These are phyloP conservation scores for Penicillium fimorum DNA, from an alignment of 495 filamentous ascomycete genomes.

Conservation along the genomic window DNA sequence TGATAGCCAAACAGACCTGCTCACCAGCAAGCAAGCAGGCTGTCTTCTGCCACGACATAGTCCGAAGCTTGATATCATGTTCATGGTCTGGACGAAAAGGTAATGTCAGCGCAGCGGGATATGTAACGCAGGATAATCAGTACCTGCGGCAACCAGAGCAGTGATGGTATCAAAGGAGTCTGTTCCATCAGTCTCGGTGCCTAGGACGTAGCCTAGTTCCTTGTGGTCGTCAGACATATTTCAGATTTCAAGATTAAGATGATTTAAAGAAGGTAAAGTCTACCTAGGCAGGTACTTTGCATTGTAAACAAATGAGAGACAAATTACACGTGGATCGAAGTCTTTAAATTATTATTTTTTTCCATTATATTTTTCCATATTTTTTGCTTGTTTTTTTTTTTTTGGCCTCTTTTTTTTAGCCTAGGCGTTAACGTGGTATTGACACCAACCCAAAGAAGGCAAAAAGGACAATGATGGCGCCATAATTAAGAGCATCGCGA, in stretches of 20 bases:
- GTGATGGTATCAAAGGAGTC: slow-evolving; percentile 24
- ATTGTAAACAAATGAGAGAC: background rate
- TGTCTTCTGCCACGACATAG: slow-evolving; percentile 50
- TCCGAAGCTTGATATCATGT: slow-evolving; percentile 48
- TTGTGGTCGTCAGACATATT: slow-evolving; percentile 20
- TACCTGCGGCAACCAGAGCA: slow-evolving; percentile 30
- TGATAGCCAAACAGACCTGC: slow-evolving; percentile 50
- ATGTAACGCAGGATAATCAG: background rate
- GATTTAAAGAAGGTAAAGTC: background rate
- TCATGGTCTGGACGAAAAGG: slow-evolving; percentile 30
- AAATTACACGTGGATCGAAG: background rate
- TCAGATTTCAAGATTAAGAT: background rate
- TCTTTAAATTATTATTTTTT: background rate
- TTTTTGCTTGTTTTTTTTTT: background rate
- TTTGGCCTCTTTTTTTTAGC: background rate
- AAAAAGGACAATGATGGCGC: slow-evolving; percentile 7
- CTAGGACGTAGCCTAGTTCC: slow-evolving; percentile 10
- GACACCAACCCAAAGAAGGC: background rate
- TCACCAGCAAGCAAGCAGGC: slow-evolving; percentile 45
- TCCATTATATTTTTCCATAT: no score
- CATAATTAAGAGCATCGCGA: slow-evolving; percentile 19
- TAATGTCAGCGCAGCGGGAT: background rate
- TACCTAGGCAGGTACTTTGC: background rate
- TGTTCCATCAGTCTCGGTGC: slow-evolving; percentile 14
- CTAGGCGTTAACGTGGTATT: background rate